Base-by-base conservation (phyloP, 1,284 basidiomycete genomes). In the Tetrapyrgos nigripes region DNA sequence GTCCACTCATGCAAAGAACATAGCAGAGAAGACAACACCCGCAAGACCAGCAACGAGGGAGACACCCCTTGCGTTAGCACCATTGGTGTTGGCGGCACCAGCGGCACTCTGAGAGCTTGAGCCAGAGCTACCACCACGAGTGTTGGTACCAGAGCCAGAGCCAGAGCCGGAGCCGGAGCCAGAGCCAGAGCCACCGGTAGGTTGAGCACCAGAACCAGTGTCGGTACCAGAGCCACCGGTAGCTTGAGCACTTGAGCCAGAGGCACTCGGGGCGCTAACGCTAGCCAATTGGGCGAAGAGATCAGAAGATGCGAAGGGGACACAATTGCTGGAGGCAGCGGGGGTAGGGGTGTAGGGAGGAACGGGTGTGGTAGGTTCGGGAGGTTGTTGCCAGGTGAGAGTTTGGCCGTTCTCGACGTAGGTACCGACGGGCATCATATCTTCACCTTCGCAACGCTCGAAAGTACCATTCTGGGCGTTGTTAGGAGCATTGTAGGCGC, bases 401-500 rank as follows among this genome's bases (percentile, higher is more conserved):
- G 76, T 75, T 31, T 68, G 67, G 60, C 83, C 83, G 61, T 78
- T 62, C n/a, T 47, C 66, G 31, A 79, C 80, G 74, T 86, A 88
- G 53, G 80, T 68, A 37, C 85, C 85, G 33, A 83, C 81, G 66
- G 78, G 79, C 61, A 83, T 81, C 74, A 87, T 85, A 66, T 85
- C 79, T 21, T 91, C 88, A 40, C 87, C 86, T 3, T 79, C 66
- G 71, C 89, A 91, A 19, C 79, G 75, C 61, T 84, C 81, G 66
- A 89, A 91, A 0, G 78, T 79, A 17, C 80, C 81, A 40, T 83
- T 76, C 50, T 76, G 70, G 28, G 85, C 87, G 40, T 79, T 76
- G 62, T 84, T 86, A n/a, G 89, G 89, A 1, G 80, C 84, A 67
- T 92, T 92, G 76, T 85, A 90, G 11, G 66, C 70, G 67, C 89